A percentile compares a stretch with the other conserved stretches of the same genome.
phyloP scores from a whole-genome alignment of 805 yeast genomes.

The Grigorovia jiainica region DNA sequence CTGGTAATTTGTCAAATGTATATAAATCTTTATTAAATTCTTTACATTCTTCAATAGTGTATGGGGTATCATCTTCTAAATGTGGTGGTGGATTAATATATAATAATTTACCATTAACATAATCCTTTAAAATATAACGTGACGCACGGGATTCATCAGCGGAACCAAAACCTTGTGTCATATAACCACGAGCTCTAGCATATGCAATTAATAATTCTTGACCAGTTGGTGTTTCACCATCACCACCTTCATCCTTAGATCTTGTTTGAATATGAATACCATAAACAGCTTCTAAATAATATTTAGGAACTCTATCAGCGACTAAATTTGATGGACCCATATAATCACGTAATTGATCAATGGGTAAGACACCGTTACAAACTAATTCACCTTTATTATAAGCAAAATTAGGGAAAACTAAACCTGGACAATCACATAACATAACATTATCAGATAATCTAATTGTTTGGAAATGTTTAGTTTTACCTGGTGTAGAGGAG shows the following conservation, averaged over 20 bases:
- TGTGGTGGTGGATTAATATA: constrained; percentile 86
- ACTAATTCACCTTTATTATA: constrained; percentile 93
- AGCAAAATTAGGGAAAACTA: constrained; percentile 96
- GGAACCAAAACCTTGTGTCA: constrained; percentile 94
- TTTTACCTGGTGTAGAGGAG: constrained; percentile 96
- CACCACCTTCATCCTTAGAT: constrained; percentile 78
- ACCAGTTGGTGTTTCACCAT: constrained; percentile 72
- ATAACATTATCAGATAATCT: constrained; percentile 71
- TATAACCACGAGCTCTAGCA: constrained; percentile 93
- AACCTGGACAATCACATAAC: constrained; percentile 97
- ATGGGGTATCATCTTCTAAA: constrained; percentile 44
- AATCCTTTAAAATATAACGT: constrained; percentile 85
- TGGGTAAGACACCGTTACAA: constrained; percentile 97
- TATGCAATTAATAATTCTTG: constrained; percentile 83
- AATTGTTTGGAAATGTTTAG: constrained; percentile 97
- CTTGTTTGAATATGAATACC: constrained; percentile 81
- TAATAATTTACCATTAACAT: constrained; percentile 82
- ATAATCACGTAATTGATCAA: constrained; percentile 89
- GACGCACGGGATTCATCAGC: constrained; percentile 96
- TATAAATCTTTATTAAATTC: constrained; percentile 72
- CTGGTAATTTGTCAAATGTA: constrained; percentile 55
- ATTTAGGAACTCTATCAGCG: constrained; percentile 82
- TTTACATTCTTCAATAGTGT: constrained; percentile 41
- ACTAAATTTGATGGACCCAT: constrained; percentile 83
- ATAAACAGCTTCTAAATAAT: constrained; percentile 78